A percentile compares a stretch with the other conserved stretches of the same genome.
These are phyloP conservation scores for Aspergillus ochraceus DNA, from an alignment of 2,329 filamentous ascomycete species.

Conservation along the genomic window DNA sequence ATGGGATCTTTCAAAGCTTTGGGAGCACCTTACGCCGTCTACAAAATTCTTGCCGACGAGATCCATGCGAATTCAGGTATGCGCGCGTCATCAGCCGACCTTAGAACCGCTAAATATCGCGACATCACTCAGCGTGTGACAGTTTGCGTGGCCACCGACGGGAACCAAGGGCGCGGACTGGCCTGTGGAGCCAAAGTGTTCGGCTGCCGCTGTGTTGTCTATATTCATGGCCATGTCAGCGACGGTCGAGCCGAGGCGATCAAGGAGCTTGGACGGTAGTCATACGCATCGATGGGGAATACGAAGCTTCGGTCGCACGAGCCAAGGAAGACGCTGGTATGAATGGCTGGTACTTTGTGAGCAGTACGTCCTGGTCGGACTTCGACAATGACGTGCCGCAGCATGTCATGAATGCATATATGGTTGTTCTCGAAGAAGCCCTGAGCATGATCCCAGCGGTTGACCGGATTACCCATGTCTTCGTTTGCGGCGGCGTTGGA, in stretches of 20 bases:
- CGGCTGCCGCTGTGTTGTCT: neutral
- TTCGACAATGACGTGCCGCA: neutral
- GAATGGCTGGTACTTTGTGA: neutral
- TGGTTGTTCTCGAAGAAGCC: neutral
- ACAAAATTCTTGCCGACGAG: too few species aligned
- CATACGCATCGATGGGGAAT: neutral
- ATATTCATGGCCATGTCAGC: neutral
- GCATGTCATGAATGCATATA: neutral
- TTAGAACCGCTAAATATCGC: neutral
- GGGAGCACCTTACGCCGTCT: too few species aligned
- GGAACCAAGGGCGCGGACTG: neutral
- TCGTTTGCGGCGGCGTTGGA: neutral
- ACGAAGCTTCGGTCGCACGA: neutral
- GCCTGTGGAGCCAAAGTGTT: neutral
- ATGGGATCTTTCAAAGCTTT: too few species aligned
- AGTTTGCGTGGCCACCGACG: neutral
- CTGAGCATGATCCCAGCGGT: neutral
- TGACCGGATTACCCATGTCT: neutral
- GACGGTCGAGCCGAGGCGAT: neutral
- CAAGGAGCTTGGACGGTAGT: neutral
- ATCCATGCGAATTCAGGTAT: too few species aligned
- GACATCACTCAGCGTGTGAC: neutral
- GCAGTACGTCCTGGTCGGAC: neutral
- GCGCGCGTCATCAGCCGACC: neutral
- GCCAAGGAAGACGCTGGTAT: neutral